Conservation (phyloP, 164 flowering plant genomes). For the Vitis vinifera region ASM3070453v1 NC_081811.1:29957501-29958000, state of each 20-base stretch:
- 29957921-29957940: too few relatives aligned
- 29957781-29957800: slow-evolving; percentile 1
- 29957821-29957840: too few relatives aligned
- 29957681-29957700: slow-evolving; percentile 94
- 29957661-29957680: slow-evolving; percentile 92
- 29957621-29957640: slow-evolving; percentile 76
- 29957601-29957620: slow-evolving; percentile 37
- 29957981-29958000: too few relatives aligned
- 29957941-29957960: too few relatives aligned
- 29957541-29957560: slow-evolving; percentile 19
- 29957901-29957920: too few relatives aligned
- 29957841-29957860: too few relatives aligned
- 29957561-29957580: slow-evolving; percentile 20
- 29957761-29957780: slow-evolving; percentile 4
- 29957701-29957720: slow-evolving; percentile 87
- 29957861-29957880: neutral
- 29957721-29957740: slow-evolving; percentile 78
- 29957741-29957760: slow-evolving; percentile 56
- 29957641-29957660: slow-evolving; percentile 87
- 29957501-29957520: slow-evolving; percentile 22
- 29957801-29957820: too few relatives aligned
- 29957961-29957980: too few relatives aligned
- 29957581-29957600: slow-evolving; percentile 16
- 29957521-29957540: slow-evolving; percentile 25
- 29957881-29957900: too few relatives aligned